Evolutionary conservation across 208 protist genomes (phyloP).

Genomic region (Blastocrithidia nonstop): DNA sequence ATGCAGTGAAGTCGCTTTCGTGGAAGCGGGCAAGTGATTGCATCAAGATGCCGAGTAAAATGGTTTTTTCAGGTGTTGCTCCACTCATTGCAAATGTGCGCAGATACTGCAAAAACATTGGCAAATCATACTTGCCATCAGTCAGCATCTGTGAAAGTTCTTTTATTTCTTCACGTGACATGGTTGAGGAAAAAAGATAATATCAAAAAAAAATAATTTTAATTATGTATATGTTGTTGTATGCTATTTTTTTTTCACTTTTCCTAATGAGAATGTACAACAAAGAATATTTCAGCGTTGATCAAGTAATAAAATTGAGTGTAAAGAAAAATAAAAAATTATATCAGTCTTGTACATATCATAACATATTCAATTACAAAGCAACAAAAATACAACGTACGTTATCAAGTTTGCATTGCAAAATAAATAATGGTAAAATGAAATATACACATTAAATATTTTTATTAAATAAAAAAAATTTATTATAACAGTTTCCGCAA

Average conservation of each 20-base stretch:
- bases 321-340: too few species aligned
- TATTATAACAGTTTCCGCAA: neutral
- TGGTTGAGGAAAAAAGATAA: conserved; percentile 2
- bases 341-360: too few species aligned
- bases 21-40: conserved; percentile 74
- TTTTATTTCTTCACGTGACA: conserved; percentile 35
- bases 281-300: too few species aligned
- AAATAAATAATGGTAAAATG: too few species aligned
- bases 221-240: neutral
- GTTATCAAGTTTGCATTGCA: too few species aligned
- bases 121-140: conserved; percentile 69
- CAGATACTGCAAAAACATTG: conserved; percentile 68
- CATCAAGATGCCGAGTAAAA: conserved; percentile 64
- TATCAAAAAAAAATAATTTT: neutral
- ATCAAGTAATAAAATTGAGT: too few species aligned
- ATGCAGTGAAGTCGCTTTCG: conserved; percentile 71
- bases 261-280: too few species aligned
- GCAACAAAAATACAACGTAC: too few species aligned
- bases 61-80: conserved; percentile 50
- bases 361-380: too few species aligned
- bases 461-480: conserved; percentile 4
- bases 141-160: conserved; percentile 62
- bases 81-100: conserved; percentile 46
- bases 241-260: too few species aligned
- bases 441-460: too few species aligned